Percentiles rank a stretch among this genome's conserved stretches.
Conservation (phyloP, 352 stramenopile species). For the Pythium aquatile region DNA sequence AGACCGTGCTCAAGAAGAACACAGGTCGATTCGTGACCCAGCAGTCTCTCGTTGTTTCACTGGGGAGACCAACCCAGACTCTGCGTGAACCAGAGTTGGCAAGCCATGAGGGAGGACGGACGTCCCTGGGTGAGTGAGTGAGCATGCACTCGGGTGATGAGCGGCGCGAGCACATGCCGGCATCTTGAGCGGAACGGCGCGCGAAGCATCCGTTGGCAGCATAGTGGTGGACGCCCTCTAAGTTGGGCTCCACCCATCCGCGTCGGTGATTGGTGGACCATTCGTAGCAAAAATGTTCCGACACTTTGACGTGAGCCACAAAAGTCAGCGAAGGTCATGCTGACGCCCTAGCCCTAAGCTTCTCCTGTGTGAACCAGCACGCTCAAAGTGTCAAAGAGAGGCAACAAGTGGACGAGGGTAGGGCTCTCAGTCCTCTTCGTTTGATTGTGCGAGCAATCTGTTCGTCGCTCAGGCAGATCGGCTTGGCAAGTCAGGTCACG, state of each 20-base stretch:
- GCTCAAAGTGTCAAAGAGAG: slow-evolving; percentile 9
- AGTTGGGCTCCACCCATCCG: not conserved
- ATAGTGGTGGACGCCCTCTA: not conserved
- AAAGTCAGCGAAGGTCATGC: too few relatives aligned
- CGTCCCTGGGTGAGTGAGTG: too few relatives aligned
- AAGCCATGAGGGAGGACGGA: too few relatives aligned
- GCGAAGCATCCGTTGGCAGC: slow-evolving; percentile 12
- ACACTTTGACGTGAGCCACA: not conserved
- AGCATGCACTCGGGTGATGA: not conserved
- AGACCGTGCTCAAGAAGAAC: too few relatives aligned
- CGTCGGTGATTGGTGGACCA: slow-evolving; percentile 1
- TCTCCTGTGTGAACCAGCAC: not conserved
- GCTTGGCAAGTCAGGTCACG: not conserved
- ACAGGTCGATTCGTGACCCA: too few relatives aligned
- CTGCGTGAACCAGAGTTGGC: too few relatives aligned
- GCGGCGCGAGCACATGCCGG: slow-evolving; percentile 12
- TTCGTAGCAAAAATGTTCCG: not conserved
- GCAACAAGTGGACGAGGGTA: slow-evolving; percentile 14
- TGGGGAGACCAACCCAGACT: too few relatives aligned
- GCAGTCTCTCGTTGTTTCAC: too few relatives aligned
- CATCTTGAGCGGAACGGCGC: slow-evolving; percentile 16
- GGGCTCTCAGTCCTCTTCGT: slow-evolving; percentile 12
- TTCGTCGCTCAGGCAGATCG: not conserved
- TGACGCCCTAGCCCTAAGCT: not conserved
- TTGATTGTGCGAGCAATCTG: slow-evolving; percentile 14